phyloP scores from a whole-genome alignment of 1,284 basidiomycete genomes.

The Austroboletus rostrupii region DNA sequence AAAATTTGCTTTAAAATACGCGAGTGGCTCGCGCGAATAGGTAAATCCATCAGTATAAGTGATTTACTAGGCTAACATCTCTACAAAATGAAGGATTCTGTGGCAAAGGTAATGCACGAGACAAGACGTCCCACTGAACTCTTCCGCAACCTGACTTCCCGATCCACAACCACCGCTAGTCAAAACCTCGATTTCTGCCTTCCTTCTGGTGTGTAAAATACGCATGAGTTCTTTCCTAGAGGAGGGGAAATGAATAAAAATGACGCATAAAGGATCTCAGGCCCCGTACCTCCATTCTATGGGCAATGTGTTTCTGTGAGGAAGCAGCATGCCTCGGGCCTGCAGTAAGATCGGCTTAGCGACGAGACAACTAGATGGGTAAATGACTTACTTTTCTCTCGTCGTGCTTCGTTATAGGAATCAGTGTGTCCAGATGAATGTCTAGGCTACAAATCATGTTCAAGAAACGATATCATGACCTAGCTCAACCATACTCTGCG shows the following conservation, averaged over 20 bases:
- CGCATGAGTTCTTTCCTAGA: constrained; percentile 70
- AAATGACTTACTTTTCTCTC: constrained; percentile 57
- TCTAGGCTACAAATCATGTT: constrained; percentile 44
- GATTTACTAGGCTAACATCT: constrained; percentile 20
- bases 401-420: constrained; percentile 71
- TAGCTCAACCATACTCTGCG: constrained; percentile 38
- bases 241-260: background rate
- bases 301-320: constrained; percentile 45
- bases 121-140: constrained; percentile 12
- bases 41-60: background rate
- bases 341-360: constrained; percentile 27
- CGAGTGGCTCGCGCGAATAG: no score
- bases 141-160: constrained; percentile 2
- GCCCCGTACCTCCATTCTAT: constrained; percentile 64
- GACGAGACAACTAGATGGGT: background rate
- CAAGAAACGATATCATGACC: background rate
- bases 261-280: background rate
- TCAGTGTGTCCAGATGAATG: constrained; percentile 55
- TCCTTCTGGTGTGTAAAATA: constrained; percentile 75
- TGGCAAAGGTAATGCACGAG: constrained; percentile 28
- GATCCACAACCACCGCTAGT: constrained; percentile 14
- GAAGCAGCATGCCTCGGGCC: constrained; percentile 67
- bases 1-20: no score
- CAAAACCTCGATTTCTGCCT: constrained; percentile 87
- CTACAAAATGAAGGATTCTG: constrained; percentile 24